Evolutionary conservation across 805 yeast species (phyloP).

Genomic region (Wickerhamiella azymoides): DNA sequence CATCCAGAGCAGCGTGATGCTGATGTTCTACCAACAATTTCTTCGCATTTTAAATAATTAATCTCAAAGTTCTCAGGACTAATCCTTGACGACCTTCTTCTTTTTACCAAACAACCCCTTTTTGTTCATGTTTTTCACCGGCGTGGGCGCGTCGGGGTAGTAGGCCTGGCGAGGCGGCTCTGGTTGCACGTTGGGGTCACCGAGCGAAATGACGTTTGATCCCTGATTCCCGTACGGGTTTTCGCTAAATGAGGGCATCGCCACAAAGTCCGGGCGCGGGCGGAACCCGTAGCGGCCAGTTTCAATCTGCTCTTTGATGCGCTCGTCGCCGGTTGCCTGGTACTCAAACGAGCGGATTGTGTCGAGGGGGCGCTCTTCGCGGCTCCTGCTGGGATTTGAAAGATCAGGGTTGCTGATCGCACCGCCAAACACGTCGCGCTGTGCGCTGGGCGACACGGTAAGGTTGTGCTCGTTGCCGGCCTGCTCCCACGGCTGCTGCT

Average conservation of each 20-base stretch:
- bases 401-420: constrained; percentile 67
- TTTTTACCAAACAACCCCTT: constrained; percentile 72
- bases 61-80: neutral
- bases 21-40: constrained; percentile 69
- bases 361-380: constrained; percentile 95
- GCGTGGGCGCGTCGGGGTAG: constrained; percentile 33
- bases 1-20: constrained; percentile 86
- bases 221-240: constrained; percentile 25
- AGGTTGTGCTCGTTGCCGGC: constrained; percentile 26
- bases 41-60: constrained; percentile 31
- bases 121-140: constrained; percentile 41
- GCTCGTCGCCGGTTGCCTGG: constrained; percentile 78
- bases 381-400: constrained; percentile 82
- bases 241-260: constrained; percentile 44
- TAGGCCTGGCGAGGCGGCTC: constrained; percentile 23
- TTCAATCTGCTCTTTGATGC: constrained; percentile 70
- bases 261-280: constrained; percentile 43
- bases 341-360: constrained; percentile 90
- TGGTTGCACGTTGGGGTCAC: constrained; percentile 28
- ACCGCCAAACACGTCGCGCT: constrained; percentile 76
- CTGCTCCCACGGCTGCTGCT: constrained; percentile 88
- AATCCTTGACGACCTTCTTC: constrained; percentile 32
- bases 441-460: constrained; percentile 36
- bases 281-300: constrained; percentile 71
- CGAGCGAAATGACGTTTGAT: constrained; percentile 30